Evolutionary conservation across 495 filamentous ascomycete genomes (phyloP), one percentile per base, ranked within the genome.

Genomic region (Letharia lupina): DNA sequence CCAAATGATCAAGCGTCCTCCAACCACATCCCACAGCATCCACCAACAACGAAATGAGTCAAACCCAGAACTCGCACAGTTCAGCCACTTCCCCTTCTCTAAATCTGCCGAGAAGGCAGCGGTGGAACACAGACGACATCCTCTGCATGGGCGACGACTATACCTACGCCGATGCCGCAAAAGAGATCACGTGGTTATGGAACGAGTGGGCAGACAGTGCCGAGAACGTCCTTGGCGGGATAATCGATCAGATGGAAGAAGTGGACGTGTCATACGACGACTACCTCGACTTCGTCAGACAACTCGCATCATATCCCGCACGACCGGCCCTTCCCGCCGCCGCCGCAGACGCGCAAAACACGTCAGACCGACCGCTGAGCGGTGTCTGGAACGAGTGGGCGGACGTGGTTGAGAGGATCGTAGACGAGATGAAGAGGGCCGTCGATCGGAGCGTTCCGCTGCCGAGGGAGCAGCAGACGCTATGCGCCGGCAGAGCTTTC

Each of bases 131-230:
- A n/a, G 18, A 35, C 42, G 40, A 58, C 31, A 44, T 58, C 20
- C 54, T 64, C 39, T 18, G 13, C n/a, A 42, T 28, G 28, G 39
- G 50, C 52, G 23, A 11, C 40, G 62, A 58, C 37, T 47, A n/a
- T 28, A 35, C 52, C 37, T 2, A 42, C 41, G 40, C 54, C 50
- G 52, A 58, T 12, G 40, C 50, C 13, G 15, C 13, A 4, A 45
- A 40, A 20, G 48, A 45, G 23, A 58, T 58, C 28, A 64, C 9
- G 23, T 20, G 31, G 20, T 23, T 58, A 8, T 64, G 63, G 63
- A 52, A 56, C n/a, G 52, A 64, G 23, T 64, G 52, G 48, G 63
- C 63, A 12, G 63, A 64, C 41, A 64, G 9, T 4, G 28, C 23
- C 63, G 52, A 64, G 35, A 12, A 4, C 16, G 31, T 44, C 23